Evolutionary conservation across 306 rosid genomes (phyloP).

Genomic region (Malus fusca): DNA sequence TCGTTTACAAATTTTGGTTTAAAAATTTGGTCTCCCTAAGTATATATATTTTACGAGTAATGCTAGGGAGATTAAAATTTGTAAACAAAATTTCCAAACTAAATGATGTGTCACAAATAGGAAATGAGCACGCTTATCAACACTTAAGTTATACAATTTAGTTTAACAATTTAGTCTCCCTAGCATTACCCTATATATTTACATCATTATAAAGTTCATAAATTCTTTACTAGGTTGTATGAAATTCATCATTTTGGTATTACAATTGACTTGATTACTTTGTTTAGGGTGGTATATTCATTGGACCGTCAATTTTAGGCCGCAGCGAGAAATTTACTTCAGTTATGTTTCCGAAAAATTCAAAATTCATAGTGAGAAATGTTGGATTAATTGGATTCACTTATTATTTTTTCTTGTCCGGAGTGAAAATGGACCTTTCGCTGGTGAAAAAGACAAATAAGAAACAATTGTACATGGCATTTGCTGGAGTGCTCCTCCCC

Average conservation of each 20-base stretch:
- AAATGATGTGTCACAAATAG: too few species aligned
- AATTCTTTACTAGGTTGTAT: background rate
- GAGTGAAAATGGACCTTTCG: slow-evolving; percentile 52
- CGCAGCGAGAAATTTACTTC: slow-evolving; percentile 22
- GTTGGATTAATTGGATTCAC: slow-evolving; percentile 61
- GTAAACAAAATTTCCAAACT: too few species aligned
- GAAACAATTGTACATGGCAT: slow-evolving; percentile 28
- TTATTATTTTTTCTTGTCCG: slow-evolving; percentile 46
- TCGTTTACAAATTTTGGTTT: too few species aligned
- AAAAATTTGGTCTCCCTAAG: too few species aligned
- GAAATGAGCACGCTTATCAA: too few species aligned
- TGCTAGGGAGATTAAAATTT: too few species aligned
- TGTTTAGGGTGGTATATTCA: slow-evolving; percentile 58
- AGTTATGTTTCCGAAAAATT: slow-evolving; percentile 5
- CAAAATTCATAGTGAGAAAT: slow-evolving; percentile 32
- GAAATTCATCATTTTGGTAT: background rate
- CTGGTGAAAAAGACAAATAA: slow-evolving; percentile 38
- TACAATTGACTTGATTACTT: background rate
- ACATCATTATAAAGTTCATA: background rate
- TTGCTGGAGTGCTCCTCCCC: slow-evolving; percentile 35
- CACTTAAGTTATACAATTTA: too few species aligned
- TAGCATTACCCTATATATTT: too few species aligned
- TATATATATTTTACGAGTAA: too few species aligned
- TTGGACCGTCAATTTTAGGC: slow-evolving; percentile 73
- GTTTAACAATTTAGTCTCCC: too few species aligned